Base-by-base conservation (phyloP, 2,329 filamentous ascomycete species). In the Phaeophleospora eucalypticola region DNA sequence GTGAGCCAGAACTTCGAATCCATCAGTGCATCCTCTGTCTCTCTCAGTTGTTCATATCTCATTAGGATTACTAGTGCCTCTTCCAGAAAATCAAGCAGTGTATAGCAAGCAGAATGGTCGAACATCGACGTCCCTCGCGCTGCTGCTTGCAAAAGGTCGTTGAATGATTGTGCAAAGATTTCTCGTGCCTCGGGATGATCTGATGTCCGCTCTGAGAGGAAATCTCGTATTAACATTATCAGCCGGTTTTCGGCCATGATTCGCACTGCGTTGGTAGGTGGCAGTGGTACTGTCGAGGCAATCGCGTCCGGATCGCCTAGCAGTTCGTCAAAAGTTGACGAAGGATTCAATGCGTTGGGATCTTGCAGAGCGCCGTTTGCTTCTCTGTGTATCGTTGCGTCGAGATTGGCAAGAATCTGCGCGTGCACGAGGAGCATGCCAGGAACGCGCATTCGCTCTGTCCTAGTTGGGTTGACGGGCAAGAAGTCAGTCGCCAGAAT, bases 181-280 rank as follows among this genome's bases (percentile, higher is more conserved):
- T 84, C 77, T 43, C 84, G 80, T 36, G 81, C 77, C 18, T 69
- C 65, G 33, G 71, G 70, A 49, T 69, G 75, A 46, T 77, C 79
- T 41, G 74, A 64, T 16, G 77, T 77, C 6, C 76, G 68, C 57
- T 84, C 81, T 2, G 80, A 82, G 21, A 95, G 75, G 50, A 94
- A 80, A 64, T 95, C 88, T 56, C 87, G 84, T 40, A 95, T 77
- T 50, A 95, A 71, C 63, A 91, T 83, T 45, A 96, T 80, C 44
- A 95, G 71, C 46, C 89, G 81, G 55, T 95, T 94, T 66, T 95
- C 89, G n/a, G 84, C 82, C 86, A 95, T 94, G 41, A 82, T 81
- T 56, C 85, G 82, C 58, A 86, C 76, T 41, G 86, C 78, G 64
- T 94, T 91, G 54, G 77, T 76, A 36, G 83, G 78, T 7, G 84